Conservation (phyloP, 2,329 filamentous ascomycete species). For the Fusarium sp. region DNA sequence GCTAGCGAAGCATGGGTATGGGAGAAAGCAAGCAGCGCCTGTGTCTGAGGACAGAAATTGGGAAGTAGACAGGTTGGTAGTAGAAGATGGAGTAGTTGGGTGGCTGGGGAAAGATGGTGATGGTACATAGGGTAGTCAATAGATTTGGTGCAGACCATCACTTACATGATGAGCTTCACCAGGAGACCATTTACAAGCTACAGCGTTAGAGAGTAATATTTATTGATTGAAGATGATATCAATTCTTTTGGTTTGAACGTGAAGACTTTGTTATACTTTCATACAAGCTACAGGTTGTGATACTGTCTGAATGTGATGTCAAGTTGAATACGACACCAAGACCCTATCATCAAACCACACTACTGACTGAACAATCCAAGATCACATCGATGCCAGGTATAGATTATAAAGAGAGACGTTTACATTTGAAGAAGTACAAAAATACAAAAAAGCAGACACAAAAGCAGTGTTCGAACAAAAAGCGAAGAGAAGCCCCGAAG, state of each 20-base stretch:
- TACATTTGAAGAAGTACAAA: too few species aligned
- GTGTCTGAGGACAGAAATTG: not conserved
- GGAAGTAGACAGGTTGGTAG: not conserved
- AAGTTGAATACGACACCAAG: too few species aligned
- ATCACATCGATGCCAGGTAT: not conserved
- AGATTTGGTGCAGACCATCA: fast-evolving
- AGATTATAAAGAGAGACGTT: not conserved
- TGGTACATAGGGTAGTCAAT: not conserved
- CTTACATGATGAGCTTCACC: not conserved
- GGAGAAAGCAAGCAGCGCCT: not conserved
- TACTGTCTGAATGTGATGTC: too few species aligned
- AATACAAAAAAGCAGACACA: not conserved
- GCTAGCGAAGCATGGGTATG: not conserved
- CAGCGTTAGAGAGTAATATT: not conserved
- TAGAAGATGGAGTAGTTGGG: fast-evolving
- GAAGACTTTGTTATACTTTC: too few species aligned
- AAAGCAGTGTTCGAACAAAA: not conserved
- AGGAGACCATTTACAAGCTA: fast-evolving
- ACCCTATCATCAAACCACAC: not conserved
- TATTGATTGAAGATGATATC: not conserved
- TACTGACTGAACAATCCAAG: not conserved
- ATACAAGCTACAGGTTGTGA: too few species aligned
- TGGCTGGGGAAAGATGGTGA: not conserved
- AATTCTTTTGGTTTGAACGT: fast-evolving
- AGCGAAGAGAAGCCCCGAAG: not conserved